Evolutionary conservation across 2,329 filamentous ascomycete genomes (phyloP).

Genomic region (Exserohilum rostratum): DNA sequence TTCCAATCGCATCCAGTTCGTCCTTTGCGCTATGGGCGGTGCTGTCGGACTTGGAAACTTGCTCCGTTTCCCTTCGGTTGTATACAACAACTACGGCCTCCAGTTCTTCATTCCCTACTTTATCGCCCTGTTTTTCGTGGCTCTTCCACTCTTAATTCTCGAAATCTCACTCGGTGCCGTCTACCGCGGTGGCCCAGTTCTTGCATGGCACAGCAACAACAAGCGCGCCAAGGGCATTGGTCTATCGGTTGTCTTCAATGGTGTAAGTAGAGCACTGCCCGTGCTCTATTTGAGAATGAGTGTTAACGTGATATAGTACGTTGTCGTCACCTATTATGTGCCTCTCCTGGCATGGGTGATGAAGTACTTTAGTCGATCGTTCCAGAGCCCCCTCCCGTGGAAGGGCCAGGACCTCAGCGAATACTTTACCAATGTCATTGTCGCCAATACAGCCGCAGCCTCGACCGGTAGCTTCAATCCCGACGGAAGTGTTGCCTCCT

Average conservation of each 20-base stretch:
- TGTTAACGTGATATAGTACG: not conserved
- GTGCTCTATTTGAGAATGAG: not conserved
- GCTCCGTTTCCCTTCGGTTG: slow-evolving; percentile 21
- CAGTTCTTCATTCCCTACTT: slow-evolving; percentile 25
- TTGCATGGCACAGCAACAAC: slow-evolving; percentile 26
- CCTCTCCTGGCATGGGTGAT: slow-evolving; percentile 21
- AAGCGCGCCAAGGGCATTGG: slow-evolving; percentile 22
- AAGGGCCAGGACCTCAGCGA: slow-evolving; percentile 1
- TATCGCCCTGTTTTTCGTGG: slow-evolving; percentile 22
- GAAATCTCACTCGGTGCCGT: slow-evolving; percentile 25
- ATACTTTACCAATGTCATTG: slow-evolving; percentile 5
- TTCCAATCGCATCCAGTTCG: slow-evolving; percentile 17
- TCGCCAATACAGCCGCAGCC: not conserved
- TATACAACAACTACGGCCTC: slow-evolving; percentile 27
- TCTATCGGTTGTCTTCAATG: slow-evolving; percentile 13
- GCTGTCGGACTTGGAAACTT: slow-evolving; percentile 24
- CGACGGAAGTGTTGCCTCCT: slow-evolving; percentile 14
- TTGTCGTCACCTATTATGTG: slow-evolving; percentile 22
- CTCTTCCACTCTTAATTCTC: slow-evolving; percentile 20
- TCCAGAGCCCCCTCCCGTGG: slow-evolving; percentile 8
- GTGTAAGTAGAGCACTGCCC: slow-evolving; percentile 10
- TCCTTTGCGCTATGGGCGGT: slow-evolving; percentile 23
- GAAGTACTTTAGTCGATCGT: slow-evolving; percentile 8
- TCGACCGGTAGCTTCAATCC: slow-evolving; percentile 7
- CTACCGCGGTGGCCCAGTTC: slow-evolving; percentile 26